These are phyloP conservation scores for Fistulina hepatica DNA, from an alignment of 1,284 basidiomycete genomes.

Conservation along the genomic window DNA sequence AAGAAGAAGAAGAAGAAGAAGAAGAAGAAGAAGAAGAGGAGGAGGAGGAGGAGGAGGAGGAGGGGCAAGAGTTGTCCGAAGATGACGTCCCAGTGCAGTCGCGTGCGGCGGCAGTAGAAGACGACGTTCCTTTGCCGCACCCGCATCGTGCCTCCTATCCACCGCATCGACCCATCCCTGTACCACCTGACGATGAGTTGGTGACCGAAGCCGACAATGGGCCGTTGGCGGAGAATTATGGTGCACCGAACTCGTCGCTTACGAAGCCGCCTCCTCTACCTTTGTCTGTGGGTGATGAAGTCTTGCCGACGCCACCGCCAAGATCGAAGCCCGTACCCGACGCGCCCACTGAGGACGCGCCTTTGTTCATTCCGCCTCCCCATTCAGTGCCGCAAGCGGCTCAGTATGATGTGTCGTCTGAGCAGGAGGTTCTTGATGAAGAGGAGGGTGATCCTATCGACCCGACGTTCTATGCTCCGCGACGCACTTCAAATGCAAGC, in stretches of 20 bases:
- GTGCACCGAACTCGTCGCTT: not conserved
- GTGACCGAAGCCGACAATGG: conserved; percentile 9
- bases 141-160: not conserved
- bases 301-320: not conserved
- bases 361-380: not conserved
- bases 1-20: conserved; percentile 6
- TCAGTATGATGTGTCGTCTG: conserved; percentile 1
- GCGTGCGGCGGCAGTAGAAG: not conserved
- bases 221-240: conserved; percentile 6
- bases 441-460: conserved; percentile 60
- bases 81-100: not conserved
- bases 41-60: conserved; percentile 8
- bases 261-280: not conserved
- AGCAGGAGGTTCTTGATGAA: conserved; percentile 41
- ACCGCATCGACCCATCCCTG: not conserved
- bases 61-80: conserved; percentile 5
- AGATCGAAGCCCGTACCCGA: not conserved
- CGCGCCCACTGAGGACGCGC: conserved; percentile 9
- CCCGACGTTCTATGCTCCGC: conserved; percentile 42
- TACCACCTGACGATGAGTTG: not conserved
- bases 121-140: not conserved
- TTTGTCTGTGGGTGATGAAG: not conserved
- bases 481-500: conserved; percentile 24
- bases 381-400: not conserved
- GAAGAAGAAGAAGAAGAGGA: conserved; percentile 2